phyloP scores from a whole-genome alignment of 129 eudicot genomes.

The Dittrichia graveolens region DNA sequence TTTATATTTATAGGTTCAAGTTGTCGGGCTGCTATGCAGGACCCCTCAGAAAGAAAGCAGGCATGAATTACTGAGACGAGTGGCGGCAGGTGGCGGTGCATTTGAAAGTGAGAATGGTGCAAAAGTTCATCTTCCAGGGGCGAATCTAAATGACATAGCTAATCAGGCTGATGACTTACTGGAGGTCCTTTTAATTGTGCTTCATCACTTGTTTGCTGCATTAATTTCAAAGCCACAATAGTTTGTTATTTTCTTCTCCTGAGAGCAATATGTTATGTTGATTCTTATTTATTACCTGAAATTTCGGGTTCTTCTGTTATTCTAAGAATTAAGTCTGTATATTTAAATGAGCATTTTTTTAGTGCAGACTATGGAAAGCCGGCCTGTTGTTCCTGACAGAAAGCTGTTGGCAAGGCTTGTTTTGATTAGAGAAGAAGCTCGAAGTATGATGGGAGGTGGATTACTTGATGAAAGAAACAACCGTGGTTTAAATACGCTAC shows the following conservation, averaged over 20 bases:
- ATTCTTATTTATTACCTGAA: too few relatives aligned
- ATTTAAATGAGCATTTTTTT: background rate
- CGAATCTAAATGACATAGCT: constrained; percentile 87
- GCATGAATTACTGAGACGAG: constrained; percentile 85
- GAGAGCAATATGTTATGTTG: constrained; percentile 1
- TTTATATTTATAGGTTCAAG: constrained; percentile 72
- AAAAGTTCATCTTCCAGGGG: constrained; percentile 98
- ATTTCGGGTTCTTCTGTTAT: background rate
- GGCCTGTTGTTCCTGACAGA: constrained; percentile 85
- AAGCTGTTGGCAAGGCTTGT: constrained; percentile 95
- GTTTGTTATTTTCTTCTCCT: background rate
- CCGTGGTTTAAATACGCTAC: constrained; percentile 85
- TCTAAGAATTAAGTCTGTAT: background rate
- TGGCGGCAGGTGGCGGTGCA: constrained; percentile 98
- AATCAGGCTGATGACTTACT: constrained; percentile 98
- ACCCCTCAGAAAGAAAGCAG: constrained; percentile 94
- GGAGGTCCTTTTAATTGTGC: constrained; percentile 51
- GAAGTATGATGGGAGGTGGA: constrained; percentile 99
- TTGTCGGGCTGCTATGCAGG: constrained; percentile 89
- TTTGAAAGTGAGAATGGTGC: constrained; percentile 78
- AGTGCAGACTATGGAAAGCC: constrained; percentile 85
- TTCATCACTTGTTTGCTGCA: background rate
- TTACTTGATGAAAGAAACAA: constrained; percentile 92
- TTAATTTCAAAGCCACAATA: background rate
- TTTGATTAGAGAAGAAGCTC: constrained; percentile 96